phyloP scores from a whole-genome alignment of 2,329 filamentous ascomycete genomes.

The Beauveria brongniartii region DNA sequence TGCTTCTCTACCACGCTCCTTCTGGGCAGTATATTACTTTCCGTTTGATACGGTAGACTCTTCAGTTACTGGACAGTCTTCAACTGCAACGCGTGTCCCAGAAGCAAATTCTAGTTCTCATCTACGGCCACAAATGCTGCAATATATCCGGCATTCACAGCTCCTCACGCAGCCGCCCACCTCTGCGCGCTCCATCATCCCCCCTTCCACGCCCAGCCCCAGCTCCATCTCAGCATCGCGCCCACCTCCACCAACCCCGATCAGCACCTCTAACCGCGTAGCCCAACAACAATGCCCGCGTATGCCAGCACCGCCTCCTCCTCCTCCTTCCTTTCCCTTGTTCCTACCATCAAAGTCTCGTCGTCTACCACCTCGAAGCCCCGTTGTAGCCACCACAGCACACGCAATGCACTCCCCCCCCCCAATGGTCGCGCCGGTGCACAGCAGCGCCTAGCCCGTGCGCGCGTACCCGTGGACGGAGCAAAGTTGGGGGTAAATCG shows the following conservation, averaged over 20 bases:
- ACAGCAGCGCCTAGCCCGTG: constrained; percentile 14
- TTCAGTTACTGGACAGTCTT: background rate
- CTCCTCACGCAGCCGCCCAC: constrained; percentile 10
- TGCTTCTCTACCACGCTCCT: too few relatives aligned
- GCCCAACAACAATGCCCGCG: constrained; percentile 17
- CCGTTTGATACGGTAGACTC: too few relatives aligned
- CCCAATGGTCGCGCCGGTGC: constrained; percentile 9
- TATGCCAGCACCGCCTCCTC: constrained; percentile 10
- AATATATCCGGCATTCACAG: constrained; percentile 6
- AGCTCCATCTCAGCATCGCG: background rate
- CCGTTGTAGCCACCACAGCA: constrained; percentile 16
- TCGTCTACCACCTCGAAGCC: constrained; percentile 3
- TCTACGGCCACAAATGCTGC: constrained; percentile 9
- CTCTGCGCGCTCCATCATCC: constrained; percentile 11
- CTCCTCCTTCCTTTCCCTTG: background rate
- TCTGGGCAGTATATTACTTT: too few relatives aligned
- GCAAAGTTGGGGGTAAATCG: constrained; percentile 5
- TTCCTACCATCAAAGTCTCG: background rate
- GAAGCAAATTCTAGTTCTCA: too few relatives aligned
- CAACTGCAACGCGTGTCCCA: background rate
- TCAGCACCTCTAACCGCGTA: constrained; percentile 16
- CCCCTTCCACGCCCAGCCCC: constrained; percentile 9
- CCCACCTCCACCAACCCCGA: constrained; percentile 15
- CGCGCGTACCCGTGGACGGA: constrained; percentile 12
- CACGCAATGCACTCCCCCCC: constrained; percentile 2